phyloP scores from a whole-genome alignment of 2,329 filamentous ascomycete genomes.

The Aspergillus felis region DNA sequence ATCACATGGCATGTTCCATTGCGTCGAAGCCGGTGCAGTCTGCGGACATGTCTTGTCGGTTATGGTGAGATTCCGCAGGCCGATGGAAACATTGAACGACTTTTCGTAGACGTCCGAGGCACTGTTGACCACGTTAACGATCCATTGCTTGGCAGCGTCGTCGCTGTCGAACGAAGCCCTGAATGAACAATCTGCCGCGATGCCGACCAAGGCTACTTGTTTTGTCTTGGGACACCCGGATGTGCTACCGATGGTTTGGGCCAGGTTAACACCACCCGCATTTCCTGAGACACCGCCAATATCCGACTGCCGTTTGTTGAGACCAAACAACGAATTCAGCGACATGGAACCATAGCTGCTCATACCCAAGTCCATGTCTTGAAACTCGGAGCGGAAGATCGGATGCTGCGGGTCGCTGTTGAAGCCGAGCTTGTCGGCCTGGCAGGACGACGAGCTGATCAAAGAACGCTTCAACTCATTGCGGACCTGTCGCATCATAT shows the following conservation, averaged over 20 bases:
- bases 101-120: conserved; percentile 85
- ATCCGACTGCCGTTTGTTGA: conserved; percentile 61
- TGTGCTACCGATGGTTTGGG: conserved; percentile 72
- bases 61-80: conserved; percentile 79
- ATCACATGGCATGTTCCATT: conserved; percentile 78
- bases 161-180: conserved; percentile 65
- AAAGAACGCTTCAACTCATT: conserved; percentile 63
- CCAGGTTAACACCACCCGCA: conserved; percentile 74
- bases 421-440: conserved; percentile 72
- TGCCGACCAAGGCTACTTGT: conserved; percentile 84
- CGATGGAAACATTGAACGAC: conserved; percentile 92
- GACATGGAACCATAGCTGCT: conserved; percentile 59
- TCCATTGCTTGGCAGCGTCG: conserved; percentile 63
- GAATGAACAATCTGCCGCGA: conserved; percentile 92
- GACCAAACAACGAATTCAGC: conserved; percentile 64
- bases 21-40: conserved; percentile 60
- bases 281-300: conserved; percentile 67
- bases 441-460: conserved; percentile 54
- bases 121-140: conserved; percentile 79
- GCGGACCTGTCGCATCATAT: conserved; percentile 55
- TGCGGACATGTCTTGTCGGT: conserved; percentile 71
- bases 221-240: conserved; percentile 84
- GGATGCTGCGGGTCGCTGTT: conserved; percentile 72
- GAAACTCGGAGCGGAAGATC: conserved; percentile 53
- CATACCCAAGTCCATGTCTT: conserved; percentile 38